Conservation (phyloP, 192 early-diverging fungal genomes). For the Chytriomyces confervae region DNA sequence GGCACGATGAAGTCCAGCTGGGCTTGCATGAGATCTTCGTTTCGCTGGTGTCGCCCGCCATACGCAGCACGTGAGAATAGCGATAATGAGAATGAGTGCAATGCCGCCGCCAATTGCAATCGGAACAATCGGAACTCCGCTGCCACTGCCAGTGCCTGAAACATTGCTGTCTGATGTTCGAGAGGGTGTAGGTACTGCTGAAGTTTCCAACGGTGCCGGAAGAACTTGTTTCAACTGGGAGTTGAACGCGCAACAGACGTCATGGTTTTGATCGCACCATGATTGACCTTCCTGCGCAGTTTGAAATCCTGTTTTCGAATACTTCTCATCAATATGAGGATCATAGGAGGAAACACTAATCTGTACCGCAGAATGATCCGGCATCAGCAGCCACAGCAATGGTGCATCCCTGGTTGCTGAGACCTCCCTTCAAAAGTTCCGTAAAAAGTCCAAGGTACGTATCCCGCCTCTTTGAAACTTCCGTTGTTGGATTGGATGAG, state of each 20-base stretch:
- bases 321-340: constrained; percentile 9
- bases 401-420: not conserved
- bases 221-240: constrained; percentile 19
- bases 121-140: not conserved
- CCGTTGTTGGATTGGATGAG: not conserved
- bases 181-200: not conserved
- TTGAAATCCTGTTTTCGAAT: not conserved
- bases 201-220: not conserved
- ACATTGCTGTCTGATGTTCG: too few relatives aligned
- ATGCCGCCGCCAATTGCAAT: constrained; percentile 25
- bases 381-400: constrained; percentile 8
- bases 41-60: not conserved
- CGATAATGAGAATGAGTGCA: constrained; percentile 2
- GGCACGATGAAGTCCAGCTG: not conserved
- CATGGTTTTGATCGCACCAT: constrained; percentile 7
- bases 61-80: not conserved
- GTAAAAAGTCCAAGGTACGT: constrained; percentile 14
- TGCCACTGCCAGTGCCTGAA: too few relatives aligned
- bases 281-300: constrained; percentile 2
- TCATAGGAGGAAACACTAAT: too few relatives aligned
- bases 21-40: not conserved
- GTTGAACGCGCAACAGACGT: constrained; percentile 14
- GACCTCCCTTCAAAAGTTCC: not conserved
- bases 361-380: constrained; percentile 6
- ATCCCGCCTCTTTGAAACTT: not conserved